A percentile compares a stretch with the other conserved stretches of the same genome.
phyloP scores from a whole-genome alignment of 225 moss, liverwort and hornwort genomes.

The Rhytidiadelphus loreus region DNA sequence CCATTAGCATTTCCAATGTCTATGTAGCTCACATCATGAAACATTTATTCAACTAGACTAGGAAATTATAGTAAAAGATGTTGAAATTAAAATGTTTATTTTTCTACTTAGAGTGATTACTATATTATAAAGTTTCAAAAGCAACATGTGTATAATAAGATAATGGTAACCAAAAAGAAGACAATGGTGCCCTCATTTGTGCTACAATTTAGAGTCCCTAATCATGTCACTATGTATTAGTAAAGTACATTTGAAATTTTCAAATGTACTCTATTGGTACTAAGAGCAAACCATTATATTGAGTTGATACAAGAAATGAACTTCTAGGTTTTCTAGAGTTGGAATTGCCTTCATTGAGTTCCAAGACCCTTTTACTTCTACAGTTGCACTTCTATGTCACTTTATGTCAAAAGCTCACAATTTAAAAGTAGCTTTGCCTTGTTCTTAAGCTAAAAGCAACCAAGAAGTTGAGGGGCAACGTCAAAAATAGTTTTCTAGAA shows the following conservation, averaged over 20 bases:
- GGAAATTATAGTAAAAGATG: not conserved
- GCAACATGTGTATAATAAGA: too few species aligned
- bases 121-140: not conserved
- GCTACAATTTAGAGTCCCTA: not conserved
- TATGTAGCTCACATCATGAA: fast-evolving
- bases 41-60: not conserved
- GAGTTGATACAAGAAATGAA: fast-evolving
- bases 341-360: fast-evolving
- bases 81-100: not conserved
- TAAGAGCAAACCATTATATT: not conserved
- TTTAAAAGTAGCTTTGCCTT: not conserved
- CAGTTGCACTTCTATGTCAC: not conserved
- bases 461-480: fast-evolving
- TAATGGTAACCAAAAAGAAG: too few species aligned
- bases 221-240: not conserved
- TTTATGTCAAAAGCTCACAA: not conserved
- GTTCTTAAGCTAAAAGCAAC: not conserved
- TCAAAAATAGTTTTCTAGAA: fast-evolving
- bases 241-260: not conserved
- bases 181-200: too few species aligned
- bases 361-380: not conserved
- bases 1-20: fast-evolving
- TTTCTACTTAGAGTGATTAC: fast-evolving
- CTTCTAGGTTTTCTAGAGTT: fast-evolving
- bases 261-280: not conserved